A percentile compares a stretch with the other conserved stretches of the same genome.
These are phyloP conservation scores for Jatropha multifida DNA, from an alignment of 441 rosid genomes.

Conservation along the genomic window DNA sequence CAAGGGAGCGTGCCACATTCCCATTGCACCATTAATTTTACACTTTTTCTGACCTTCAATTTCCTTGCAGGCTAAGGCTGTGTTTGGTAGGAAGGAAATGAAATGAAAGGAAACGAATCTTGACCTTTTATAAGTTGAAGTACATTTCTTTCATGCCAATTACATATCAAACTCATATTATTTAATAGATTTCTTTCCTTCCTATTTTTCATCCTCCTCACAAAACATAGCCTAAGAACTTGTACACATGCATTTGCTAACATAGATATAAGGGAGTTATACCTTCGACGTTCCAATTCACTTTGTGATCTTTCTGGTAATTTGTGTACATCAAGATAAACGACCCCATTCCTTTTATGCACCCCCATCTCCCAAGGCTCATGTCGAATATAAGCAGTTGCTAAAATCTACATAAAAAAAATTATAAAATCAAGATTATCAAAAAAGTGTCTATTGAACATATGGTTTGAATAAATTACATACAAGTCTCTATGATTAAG, in stretches of 20 bases:
- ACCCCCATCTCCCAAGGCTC: slow-evolving; percentile 99
- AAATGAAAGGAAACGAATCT: too few relatives aligned
- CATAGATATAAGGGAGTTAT: slow-evolving; percentile 13
- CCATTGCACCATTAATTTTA: neutral
- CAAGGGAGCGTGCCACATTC: neutral
- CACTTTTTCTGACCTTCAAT: neutral
- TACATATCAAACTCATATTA: too few relatives aligned
- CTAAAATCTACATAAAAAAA: slow-evolving; percentile 59
- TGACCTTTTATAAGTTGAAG: too few relatives aligned
- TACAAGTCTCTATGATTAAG: neutral
- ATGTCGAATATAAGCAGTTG: slow-evolving; percentile 74
- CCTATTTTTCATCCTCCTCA: too few relatives aligned
- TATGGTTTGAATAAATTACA: neutral
- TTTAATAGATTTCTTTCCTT: too few relatives aligned
- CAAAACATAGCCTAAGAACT: neutral
- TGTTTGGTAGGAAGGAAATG: too few relatives aligned
- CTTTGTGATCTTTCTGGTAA: slow-evolving; percentile 82
- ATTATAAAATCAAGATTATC: neutral
- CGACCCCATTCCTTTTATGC: slow-evolving; percentile 91
- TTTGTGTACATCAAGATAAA: slow-evolving; percentile 93
- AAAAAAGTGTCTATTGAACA: slow-evolving; percentile 1
- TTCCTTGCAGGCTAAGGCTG: neutral
- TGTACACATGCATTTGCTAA: neutral
- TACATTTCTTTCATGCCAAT: too few relatives aligned
- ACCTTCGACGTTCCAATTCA: slow-evolving; percentile 90